Evolutionary conservation across 805 yeast species (phyloP).

Genomic region (Blastobotrys chiropterorum): DNA sequence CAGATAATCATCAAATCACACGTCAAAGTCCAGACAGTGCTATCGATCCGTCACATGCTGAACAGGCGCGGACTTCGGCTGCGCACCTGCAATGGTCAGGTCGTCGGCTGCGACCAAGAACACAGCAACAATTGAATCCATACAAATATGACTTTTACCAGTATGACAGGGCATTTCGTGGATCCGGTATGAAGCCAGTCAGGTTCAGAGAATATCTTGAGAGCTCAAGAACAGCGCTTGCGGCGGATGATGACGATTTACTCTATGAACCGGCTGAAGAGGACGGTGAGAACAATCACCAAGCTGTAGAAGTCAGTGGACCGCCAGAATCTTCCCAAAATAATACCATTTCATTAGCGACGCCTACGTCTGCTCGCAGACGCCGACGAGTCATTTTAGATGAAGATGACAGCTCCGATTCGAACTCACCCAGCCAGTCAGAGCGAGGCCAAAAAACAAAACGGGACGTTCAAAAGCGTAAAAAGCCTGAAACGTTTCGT

Average conservation of each 20-base stretch:
- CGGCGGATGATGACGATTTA: not conserved
- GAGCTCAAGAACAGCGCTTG: not conserved
- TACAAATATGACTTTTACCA: conserved; percentile 2
- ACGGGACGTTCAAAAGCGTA: not conserved
- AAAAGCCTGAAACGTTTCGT: not conserved
- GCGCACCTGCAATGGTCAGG: not conserved
- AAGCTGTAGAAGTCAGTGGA: no score
- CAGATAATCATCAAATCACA: no score
- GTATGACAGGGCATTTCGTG: not conserved
- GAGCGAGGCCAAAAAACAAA: not conserved
- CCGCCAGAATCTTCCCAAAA: not conserved
- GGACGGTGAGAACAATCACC: no score
- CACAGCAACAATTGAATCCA: conserved; percentile 2
- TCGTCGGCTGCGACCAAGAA: conserved; percentile 1
- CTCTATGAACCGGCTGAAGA: conserved; percentile 1
- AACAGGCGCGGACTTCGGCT: not conserved
- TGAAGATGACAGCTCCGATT: not conserved
- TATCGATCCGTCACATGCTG: not conserved
- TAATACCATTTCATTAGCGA: not conserved
- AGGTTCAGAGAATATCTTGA: not conserved
- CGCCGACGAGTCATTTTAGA: not conserved
- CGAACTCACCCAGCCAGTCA: not conserved
- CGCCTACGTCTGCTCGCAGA: not conserved
- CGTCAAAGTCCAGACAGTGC: no score
- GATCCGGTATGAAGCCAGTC: conserved; percentile 1